Conservation (phyloP, 2,329 filamentous ascomycete genomes). For the Arthroderma sp. region DNA sequence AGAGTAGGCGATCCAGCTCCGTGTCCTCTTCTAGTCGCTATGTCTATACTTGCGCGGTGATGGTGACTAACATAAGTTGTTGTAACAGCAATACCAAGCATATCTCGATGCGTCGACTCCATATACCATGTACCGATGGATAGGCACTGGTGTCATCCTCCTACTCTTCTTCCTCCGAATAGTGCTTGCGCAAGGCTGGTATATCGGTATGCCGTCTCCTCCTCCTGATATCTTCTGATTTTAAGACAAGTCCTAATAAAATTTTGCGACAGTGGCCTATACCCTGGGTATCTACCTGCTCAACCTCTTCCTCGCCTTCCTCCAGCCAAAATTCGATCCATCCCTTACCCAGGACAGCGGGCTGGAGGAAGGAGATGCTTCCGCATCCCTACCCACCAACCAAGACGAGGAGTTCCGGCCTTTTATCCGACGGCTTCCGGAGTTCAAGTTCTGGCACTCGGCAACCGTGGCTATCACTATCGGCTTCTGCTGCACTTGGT, state of each 20-base stretch:
- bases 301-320: constrained; percentile 96
- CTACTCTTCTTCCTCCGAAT: constrained; percentile 79
- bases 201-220: constrained; percentile 64
- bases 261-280: constrained; percentile 61
- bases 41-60: background rate
- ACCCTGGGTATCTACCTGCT: constrained; percentile 97
- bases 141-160: constrained; percentile 64
- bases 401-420: constrained; percentile 95
- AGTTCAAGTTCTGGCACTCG: constrained; percentile 99
- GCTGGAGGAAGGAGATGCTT: constrained; percentile 78
- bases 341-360: constrained; percentile 90
- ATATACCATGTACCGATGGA: constrained; percentile 79
- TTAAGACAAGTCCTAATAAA: background rate
- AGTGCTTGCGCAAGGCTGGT: constrained; percentile 90
- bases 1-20: constrained; percentile 25
- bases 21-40: background rate
- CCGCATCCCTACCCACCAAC: constrained; percentile 70
- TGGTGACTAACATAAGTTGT: background rate
- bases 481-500: constrained; percentile 81
- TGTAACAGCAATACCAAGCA: constrained; percentile 71
- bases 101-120: constrained; percentile 90
- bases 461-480: constrained; percentile 78
- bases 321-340: constrained; percentile 97
- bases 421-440: constrained; percentile 87
- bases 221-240: background rate